phyloP scores from a whole-genome alignment of 1,284 basidiomycete species.

The Trametes versicolor region DNA sequence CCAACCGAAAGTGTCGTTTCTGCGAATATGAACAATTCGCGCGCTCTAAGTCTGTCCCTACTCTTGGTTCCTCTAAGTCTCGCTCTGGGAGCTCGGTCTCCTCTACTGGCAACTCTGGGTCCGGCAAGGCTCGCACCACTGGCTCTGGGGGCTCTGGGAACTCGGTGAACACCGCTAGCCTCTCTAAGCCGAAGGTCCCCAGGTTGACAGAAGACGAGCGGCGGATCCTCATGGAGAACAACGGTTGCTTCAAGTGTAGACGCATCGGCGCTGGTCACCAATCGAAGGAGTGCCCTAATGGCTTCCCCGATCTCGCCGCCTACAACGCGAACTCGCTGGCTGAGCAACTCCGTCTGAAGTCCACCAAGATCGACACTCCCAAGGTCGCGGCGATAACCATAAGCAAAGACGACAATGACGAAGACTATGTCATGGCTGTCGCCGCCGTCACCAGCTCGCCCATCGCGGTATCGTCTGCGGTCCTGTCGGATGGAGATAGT shows the following conservation, averaged over 20 bases:
- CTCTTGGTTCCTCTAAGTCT: too few species aligned
- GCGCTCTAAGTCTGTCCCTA: background rate
- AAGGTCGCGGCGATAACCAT: background rate
- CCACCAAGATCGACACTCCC: background rate
- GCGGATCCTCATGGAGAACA: background rate
- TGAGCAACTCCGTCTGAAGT: conserved; percentile 1
- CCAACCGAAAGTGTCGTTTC: background rate
- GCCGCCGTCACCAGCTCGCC: background rate
- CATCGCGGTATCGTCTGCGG: background rate
- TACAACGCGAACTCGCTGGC: background rate
- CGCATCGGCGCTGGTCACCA: background rate
- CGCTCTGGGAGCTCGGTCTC: too few species aligned
- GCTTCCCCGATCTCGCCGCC: background rate
- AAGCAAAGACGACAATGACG: background rate
- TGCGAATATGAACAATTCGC: background rate
- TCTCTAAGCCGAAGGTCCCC: too few species aligned
- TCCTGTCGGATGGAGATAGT: background rate
- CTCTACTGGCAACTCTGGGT: too few species aligned
- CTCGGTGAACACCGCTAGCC: too few species aligned
- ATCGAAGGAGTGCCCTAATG: background rate
- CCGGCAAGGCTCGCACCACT: background rate
- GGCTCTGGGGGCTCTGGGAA: too few species aligned
- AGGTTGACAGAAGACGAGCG: too few species aligned
- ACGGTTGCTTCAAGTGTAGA: background rate
- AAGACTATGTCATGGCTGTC: background rate